Percentiles rank a stretch among this genome's conserved stretches.
These are phyloP conservation scores for Umbelopsis vinacea DNA, from an alignment of 192 early-diverging fungal genomes.

Conservation along the genomic window DNA sequence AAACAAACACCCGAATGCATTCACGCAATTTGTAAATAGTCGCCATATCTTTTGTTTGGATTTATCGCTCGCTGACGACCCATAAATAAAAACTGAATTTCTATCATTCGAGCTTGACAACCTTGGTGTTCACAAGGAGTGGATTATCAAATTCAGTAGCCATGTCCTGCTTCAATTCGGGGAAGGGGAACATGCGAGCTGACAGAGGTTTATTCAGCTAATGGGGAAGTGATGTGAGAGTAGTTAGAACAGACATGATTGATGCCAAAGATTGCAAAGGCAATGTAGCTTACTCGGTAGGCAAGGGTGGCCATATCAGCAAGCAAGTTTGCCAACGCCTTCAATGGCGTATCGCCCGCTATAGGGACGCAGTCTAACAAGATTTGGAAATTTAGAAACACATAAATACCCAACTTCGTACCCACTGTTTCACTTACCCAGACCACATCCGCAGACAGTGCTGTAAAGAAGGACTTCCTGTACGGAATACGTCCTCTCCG, in stretches of 20 bases:
- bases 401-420: background rate
- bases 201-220: conserved; percentile 28
- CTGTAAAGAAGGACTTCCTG: conserved; percentile 22
- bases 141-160: conserved; percentile 25
- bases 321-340: conserved; percentile 18
- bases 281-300: background rate
- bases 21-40: background rate
- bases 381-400: background rate
- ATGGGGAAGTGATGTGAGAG: background rate
- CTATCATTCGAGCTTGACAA: conserved; percentile 17
- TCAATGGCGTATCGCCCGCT: conserved; percentile 19
- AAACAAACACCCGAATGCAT: background rate
- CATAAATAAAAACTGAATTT: background rate
- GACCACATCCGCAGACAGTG: conserved; percentile 28
- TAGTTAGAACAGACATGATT: background rate
- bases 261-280: background rate
- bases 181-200: conserved; percentile 26
- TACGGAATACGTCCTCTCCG: background rate
- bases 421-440: conserved; percentile 5
- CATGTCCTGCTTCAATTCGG: background rate
- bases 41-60: background rate
- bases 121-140: conserved; percentile 27
- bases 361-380: conserved; percentile 25
- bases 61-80: no score
- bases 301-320: conserved; percentile 26